Conservation (phyloP, 257 asterid genomes). For the Prunella vulgaris region DNA sequence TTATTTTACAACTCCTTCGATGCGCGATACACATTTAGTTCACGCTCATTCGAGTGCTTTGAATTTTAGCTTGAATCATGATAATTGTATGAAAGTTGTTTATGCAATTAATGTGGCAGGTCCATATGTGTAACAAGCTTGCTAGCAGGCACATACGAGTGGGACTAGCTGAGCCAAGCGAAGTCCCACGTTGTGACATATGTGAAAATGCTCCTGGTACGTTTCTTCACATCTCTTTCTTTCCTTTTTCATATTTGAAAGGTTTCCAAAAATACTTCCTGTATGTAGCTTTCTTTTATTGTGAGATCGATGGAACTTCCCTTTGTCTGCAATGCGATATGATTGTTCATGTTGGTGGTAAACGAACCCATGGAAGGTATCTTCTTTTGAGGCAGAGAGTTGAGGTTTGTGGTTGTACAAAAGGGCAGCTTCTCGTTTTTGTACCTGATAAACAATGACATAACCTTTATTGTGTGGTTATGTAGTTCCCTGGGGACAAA, state of each 20-base stretch:
- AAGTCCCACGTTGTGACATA: conserved; percentile 79
- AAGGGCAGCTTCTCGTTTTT: conserved; percentile 9
- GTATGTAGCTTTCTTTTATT: conserved; percentile 86
- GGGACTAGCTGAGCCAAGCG: conserved; percentile 85
- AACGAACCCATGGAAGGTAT: conserved; percentile 93
- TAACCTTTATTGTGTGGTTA: conserved; percentile 21
- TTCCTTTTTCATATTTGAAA: conserved; percentile 13
- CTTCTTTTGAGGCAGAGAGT: conserved; percentile 88
- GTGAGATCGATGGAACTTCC: conserved; percentile 94
- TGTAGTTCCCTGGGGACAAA: conserved; percentile 86
- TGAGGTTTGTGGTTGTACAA: conserved; percentile 66
- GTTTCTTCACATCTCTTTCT: conserved; percentile 24
- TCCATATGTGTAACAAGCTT: conserved; percentile 92
- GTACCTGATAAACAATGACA: background rate
- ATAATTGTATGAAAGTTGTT: background rate
- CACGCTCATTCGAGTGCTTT: background rate
- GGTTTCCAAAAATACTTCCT: conserved; percentile 13
- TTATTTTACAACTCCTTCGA: background rate
- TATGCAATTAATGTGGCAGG: conserved; percentile 38
- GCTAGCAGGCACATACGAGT: conserved; percentile 92
- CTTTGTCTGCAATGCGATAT: conserved; percentile 93
- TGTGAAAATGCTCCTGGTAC: conserved; percentile 93
- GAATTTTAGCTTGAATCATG: background rate
- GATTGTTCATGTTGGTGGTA: conserved; percentile 93
- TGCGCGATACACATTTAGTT: background rate